Base-by-base conservation (phyloP, 208 protist species). In the Trypanosoma vivax region DNA sequence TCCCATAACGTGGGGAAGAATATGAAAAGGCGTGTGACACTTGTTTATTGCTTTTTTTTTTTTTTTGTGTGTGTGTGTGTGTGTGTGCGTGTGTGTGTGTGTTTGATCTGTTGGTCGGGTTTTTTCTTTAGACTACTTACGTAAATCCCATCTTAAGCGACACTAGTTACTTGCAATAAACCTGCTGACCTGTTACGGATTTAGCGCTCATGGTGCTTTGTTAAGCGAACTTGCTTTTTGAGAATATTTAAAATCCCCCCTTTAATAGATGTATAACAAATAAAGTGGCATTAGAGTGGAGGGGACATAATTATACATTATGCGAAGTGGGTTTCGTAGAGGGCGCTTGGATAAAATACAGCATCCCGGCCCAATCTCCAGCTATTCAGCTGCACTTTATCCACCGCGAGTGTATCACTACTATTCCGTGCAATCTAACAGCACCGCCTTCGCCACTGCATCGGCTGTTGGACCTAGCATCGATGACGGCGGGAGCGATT, bases 341-440 rank as follows among this genome's bases (percentile, higher is more conserved):
- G 54, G 55, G 11, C 63, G 70, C 5, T 41, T 68, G 24, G 70
- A 76, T 14, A 70, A 68, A 42, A 25, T 55, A 55, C 49, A 63
- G 19, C 73, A 74, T 43, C 47, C 67, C 13, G 60, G 60, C 24
- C 34, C 50, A 25, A 63, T 86, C 18, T 47, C 50, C 40, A 88
- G 62, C 47, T 88, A 86, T 53, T 65, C 77, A 11, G 76, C 76
- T 13, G 77, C 83, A 21, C 43, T 73, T 43, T 91, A 88, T 35
- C 83, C 83, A 16, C 71, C 79, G 11, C 79, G 83, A 14, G 49
- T 79, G 27, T 91, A 88, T 41, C 79, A 75, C 45, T 88, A 84
- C 45, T 73, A 88, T 50, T 45, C 72, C 9, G 69, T 79, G 34
- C 67, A 63, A 27, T 54, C 40, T 13, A 51, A 9, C 35, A 10